These are phyloP conservation scores for Mycena leptocephala DNA, from an alignment of 768 basidiomycete species.

Conservation along the genomic window DNA sequence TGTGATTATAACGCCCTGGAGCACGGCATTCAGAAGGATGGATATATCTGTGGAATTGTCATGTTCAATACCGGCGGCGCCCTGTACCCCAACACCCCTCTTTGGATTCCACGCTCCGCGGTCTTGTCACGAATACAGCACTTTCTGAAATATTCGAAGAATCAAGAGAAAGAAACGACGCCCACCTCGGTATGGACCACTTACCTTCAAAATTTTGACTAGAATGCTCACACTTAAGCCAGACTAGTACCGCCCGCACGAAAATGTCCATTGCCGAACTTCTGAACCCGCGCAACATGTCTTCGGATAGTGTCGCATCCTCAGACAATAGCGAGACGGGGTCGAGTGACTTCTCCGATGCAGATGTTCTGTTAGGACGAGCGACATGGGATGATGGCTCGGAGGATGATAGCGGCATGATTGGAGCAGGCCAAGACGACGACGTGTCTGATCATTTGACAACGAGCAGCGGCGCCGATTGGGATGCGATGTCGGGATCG, in stretches of 20 bases:
- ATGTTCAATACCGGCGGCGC: background rate
- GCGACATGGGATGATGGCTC: background rate
- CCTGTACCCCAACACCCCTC: background rate
- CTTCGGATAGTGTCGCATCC: background rate
- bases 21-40: background rate
- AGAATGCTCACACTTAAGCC: background rate
- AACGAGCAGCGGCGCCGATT: no score
- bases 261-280: background rate
- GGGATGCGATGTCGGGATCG: background rate
- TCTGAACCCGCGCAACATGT: no score
- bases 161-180: background rate
- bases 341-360: background rate
- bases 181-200: background rate
- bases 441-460: no score
- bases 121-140: background rate
- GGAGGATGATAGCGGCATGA: no score
- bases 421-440: no score
- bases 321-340: no score
- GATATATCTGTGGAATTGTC: background rate
- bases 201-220: no score
- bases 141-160: background rate
- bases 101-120: background rate
- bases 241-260: no score
- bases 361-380: background rate
- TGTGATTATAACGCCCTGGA: background rate